phyloP scores from a whole-genome alignment of 2,329 filamentous ascomycete species.

The Alternaria postmessia region DNA sequence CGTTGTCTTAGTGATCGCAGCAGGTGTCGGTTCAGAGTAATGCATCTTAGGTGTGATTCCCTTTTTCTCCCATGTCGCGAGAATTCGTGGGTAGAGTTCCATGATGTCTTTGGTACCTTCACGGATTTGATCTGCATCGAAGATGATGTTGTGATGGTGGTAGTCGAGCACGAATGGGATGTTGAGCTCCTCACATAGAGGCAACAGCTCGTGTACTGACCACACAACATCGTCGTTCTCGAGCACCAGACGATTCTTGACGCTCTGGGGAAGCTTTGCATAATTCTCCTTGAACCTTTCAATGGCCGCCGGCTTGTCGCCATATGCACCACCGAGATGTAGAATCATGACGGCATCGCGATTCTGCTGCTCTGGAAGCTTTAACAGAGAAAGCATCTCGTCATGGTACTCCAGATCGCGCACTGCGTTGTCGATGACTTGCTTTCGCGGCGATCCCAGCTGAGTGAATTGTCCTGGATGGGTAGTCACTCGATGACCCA shows the following conservation, averaged over 20 bases:
- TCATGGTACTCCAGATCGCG: conserved; percentile 89
- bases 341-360: conserved; percentile 93
- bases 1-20: conserved; percentile 79
- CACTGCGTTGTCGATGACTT: conserved; percentile 78
- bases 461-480: conserved; percentile 93
- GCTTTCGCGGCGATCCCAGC: conserved; percentile 79
- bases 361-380: conserved; percentile 78
- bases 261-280: conserved; percentile 66
- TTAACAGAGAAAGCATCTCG: conserved; percentile 80
- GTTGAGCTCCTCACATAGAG: conserved; percentile 90
- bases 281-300: conserved; percentile 83
- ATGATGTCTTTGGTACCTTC: conserved; percentile 88
- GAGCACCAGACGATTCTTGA: conserved; percentile 84
- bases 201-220: conserved; percentile 90
- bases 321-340: conserved; percentile 91
- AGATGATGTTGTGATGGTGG: conserved; percentile 95
- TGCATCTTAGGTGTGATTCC: conserved; percentile 95
- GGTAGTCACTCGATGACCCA: conserved; percentile 85
- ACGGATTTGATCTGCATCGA: conserved; percentile 74
- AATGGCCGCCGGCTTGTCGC: conserved; percentile 82
- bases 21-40: conserved; percentile 81
- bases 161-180: conserved; percentile 93
- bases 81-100: conserved; percentile 76
- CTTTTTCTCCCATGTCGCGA: conserved; percentile 84
- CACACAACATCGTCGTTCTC: conserved; percentile 96